These are phyloP conservation scores for Colletotrichum noveboracense DNA, from an alignment of 2,329 filamentous ascomycete species.

Conservation along the genomic window DNA sequence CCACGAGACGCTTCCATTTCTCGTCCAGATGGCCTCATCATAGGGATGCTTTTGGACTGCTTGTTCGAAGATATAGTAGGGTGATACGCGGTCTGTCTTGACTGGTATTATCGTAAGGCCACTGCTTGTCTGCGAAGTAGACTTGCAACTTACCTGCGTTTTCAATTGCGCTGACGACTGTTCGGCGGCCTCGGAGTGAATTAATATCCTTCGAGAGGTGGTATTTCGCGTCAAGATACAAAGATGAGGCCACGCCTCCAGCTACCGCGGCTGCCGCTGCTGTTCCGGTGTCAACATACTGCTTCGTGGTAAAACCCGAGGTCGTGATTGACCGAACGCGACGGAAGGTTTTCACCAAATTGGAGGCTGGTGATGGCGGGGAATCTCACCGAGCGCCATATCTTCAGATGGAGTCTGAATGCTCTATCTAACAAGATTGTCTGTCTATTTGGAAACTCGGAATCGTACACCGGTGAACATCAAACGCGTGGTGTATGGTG, in stretches of 20 bases:
- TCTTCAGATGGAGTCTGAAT: background rate
- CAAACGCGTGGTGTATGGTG: background rate
- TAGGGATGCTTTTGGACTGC: conserved; percentile 56
- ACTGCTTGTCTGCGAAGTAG: conserved; percentile 26
- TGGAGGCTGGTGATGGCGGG: background rate
- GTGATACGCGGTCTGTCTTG: conserved; percentile 57
- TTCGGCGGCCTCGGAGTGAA: conserved; percentile 38
- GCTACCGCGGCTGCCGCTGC: conserved; percentile 45
- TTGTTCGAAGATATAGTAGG: conserved; percentile 71
- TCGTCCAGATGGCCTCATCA: conserved; percentile 71
- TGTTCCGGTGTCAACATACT: background rate
- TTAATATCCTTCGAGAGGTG: conserved; percentile 67
- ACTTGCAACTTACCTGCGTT: conserved; percentile 21
- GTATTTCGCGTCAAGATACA: conserved; percentile 73
- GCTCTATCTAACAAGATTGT: background rate
- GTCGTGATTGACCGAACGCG: background rate
- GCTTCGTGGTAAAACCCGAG: background rate
- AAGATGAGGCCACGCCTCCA: background rate
- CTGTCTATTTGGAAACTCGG: background rate
- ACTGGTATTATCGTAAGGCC: conserved; percentile 35
- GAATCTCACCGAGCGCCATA: conserved; percentile 2
- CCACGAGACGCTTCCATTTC: conserved; percentile 64
- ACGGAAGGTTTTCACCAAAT: too few relatives aligned
- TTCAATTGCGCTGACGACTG: conserved; percentile 45
- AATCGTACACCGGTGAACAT: background rate